Evolutionary conservation across 1,284 basidiomycete species (phyloP), one percentile per base, ranked within the genome.

Genomic region (Trichosporon sp.): DNA sequence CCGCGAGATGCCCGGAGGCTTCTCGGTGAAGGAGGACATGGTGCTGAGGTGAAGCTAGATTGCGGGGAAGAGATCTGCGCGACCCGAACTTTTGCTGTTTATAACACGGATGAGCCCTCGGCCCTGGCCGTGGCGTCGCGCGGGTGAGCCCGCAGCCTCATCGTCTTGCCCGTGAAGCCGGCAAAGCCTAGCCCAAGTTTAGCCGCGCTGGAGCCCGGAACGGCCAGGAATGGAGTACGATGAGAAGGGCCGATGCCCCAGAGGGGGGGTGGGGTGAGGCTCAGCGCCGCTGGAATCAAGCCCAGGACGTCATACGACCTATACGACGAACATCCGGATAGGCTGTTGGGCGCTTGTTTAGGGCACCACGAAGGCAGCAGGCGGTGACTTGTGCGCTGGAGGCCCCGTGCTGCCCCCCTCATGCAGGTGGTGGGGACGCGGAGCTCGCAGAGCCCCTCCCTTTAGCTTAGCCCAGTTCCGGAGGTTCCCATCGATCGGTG

Each of bases 1-100:
- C 38, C 59, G n/a, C 26, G 70, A 67, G 31, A 71, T 68, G 4
- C 54, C 54, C 3, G 21, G 54, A 1, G 54, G 54, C 54, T 32
- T 59, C 54, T 59, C 54, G 10, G 3, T 32, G 11, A 59, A 46
- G 43, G 16, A 59, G 10, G 54, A 31, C 54, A 59, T 59, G 12
- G 54, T 59, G 5, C 26, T 26, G 21, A 26, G 8, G 32, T 31
- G 54, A 11, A 31, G 43, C 43, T 46, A 46, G 7, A n/a, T 3
- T 46, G 43, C 43, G 43, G 43, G 16, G 43, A 46, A 46, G 16
- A 46, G 16, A 46, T 46, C 43, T 46, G 11, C 43, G 11, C 16
- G 16, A 11, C 43, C 16, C 14, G 43, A 46, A 46, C 43, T 46
- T 46, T 46, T 46, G 4, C 11, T n/a, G 16, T n/a, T 46, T 46